Conservation (phyloP, 2,329 filamentous ascomycete genomes). For the Exophiala calicioides region DNA sequence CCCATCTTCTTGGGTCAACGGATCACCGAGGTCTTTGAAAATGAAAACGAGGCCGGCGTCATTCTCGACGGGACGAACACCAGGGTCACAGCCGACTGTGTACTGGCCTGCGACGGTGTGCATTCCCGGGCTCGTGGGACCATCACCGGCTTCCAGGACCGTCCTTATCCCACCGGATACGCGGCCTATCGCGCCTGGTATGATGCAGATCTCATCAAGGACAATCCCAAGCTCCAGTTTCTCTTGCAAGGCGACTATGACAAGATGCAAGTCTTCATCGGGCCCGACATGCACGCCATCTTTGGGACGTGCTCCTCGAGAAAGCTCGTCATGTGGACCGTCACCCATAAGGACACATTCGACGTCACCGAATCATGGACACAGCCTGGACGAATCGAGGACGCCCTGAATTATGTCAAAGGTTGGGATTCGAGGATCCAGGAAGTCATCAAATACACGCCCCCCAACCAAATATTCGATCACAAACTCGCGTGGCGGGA, state of each 20-base stretch:
- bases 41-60: constrained; percentile 32
- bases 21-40: constrained; percentile 35
- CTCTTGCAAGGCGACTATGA: not conserved
- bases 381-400: constrained; percentile 53
- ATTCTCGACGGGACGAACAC: constrained; percentile 34
- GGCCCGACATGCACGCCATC: constrained; percentile 53
- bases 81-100: constrained; percentile 49
- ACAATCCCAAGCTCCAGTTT: constrained; percentile 7
- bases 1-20: constrained; percentile 35
- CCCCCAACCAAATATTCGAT: constrained; percentile 3
- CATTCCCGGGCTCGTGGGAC: constrained; percentile 52
- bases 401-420: constrained; percentile 52
- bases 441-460: constrained; percentile 7
- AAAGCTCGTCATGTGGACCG: constrained; percentile 46
- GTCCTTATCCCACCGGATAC: constrained; percentile 35
- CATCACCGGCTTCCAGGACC: constrained; percentile 41
- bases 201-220: constrained; percentile 36
- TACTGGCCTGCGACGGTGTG: constrained; percentile 45
- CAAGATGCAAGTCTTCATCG: constrained; percentile 29
- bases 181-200: constrained; percentile 32
- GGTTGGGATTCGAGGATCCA: constrained; percentile 46
- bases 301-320: constrained; percentile 53
- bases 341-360: constrained; percentile 49
- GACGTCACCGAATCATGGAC: constrained; percentile 56
- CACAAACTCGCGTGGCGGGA: constrained; percentile 12